Conservation (phyloP, 2,329 filamentous ascomycete genomes). For the Fusarium sp. region DNA sequence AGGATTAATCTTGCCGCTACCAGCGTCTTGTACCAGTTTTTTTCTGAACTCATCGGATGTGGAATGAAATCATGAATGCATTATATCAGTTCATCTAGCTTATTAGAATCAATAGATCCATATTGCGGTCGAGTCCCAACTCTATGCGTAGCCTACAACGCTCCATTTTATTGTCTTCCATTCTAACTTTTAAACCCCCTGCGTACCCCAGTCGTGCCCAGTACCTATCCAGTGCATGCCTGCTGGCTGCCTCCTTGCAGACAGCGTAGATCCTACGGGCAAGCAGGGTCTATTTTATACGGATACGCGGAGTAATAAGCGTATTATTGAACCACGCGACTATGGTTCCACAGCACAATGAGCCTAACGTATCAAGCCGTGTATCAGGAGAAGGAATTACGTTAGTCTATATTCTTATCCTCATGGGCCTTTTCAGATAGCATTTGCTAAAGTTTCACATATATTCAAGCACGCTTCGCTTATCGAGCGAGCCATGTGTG, state of each 20-base stretch:
- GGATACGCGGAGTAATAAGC: slow-evolving; percentile 16
- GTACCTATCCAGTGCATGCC: slow-evolving; percentile 14
- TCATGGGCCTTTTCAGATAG: background rate
- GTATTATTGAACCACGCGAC: slow-evolving; percentile 39
- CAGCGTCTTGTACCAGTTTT: slow-evolving; percentile 24
- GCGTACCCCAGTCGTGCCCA: slow-evolving; percentile 16
- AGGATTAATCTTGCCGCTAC: slow-evolving; percentile 16
- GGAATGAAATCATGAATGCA: slow-evolving; percentile 25
- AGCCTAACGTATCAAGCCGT: background rate
- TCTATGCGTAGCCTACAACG: background rate
- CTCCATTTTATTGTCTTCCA: background rate
- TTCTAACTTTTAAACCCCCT: slow-evolving; percentile 16
- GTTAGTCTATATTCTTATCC: background rate
- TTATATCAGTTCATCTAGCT: background rate
- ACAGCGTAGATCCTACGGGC: slow-evolving; percentile 21
- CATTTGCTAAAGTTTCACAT: background rate
- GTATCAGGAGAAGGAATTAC: slow-evolving; percentile 10
- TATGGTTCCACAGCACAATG: slow-evolving; percentile 19
- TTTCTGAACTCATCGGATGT: slow-evolving; percentile 9
- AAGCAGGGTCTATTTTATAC: slow-evolving; percentile 17
- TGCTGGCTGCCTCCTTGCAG: slow-evolving; percentile 32
- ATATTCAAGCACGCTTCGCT: background rate
- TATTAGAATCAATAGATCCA: too few species aligned
- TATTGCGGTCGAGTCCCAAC: too few species aligned
- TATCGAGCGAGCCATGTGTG: too few species aligned